Base-by-base conservation (phyloP, 169 alveolate species). In the Plasmodium billcollinsi region DNA sequence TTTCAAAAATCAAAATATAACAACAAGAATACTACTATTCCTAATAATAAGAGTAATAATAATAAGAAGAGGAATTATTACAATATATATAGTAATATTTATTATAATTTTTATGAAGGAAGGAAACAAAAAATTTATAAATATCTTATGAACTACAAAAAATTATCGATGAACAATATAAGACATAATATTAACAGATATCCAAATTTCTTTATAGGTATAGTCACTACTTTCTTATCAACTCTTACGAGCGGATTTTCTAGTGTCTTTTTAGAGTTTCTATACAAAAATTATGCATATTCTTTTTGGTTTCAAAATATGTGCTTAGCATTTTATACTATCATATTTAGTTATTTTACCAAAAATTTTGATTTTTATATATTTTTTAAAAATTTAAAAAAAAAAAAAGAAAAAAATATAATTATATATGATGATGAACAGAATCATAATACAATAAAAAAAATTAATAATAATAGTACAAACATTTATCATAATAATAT, bases 161-260 rank as follows among this genome's bases (percentile, higher is more conserved):
- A 39, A 39, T 39, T 39, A 39, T 39, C 47, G 1, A 15, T 56
- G 4, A 21, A 56, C n/a, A 56, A 56, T 14, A 52, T 52, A 14
- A 21, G 11, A 18, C 18, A 14, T 15, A 56, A 56, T 56, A 56
- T 18, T 11, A 56, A 14, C 0, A 56, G 6, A 63, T 14, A 52
- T 52, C 33, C 47, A 39, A 80, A 80, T 24, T 69, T 80, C 43
- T n/a, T 80, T 54, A 26, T 69, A 52, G 90, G 90, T 29, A n/a
- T 69, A 15, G 21, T 69, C 47, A 39, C 90, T 4, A 80, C 90
- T 8, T 80, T 80, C 6, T 54, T 67, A 61, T 71, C 73, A 45
- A 67, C 83, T 15, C 58, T 80, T 43, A 80, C 73, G 6, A 80
- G 90, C 9, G 90, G 90, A 26, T 80, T 80, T 4, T 69, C 90